Evolutionary conservation across 495 filamentous ascomycete genomes (phyloP).

Genomic region (Immersiella caudata): DNA sequence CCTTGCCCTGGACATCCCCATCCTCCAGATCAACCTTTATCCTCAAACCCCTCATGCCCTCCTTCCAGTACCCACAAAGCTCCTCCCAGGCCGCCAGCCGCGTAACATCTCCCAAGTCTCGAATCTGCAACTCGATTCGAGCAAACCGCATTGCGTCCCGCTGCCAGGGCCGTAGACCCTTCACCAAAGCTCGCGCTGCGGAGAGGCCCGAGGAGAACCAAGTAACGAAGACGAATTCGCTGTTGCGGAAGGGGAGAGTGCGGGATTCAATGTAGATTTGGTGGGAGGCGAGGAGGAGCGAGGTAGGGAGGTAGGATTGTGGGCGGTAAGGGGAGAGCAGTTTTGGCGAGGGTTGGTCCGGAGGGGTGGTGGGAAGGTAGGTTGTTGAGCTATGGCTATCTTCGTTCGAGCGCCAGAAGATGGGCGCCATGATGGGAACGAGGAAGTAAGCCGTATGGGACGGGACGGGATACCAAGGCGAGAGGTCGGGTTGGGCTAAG

Average conservation of each 20-base stretch:
- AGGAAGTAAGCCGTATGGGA: conserved; percentile 33
- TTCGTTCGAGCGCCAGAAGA: not conserved
- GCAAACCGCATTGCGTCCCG: conserved; percentile 37
- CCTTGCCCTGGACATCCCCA: not conserved
- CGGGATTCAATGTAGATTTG: conserved; percentile 41
- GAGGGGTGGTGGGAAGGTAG: not conserved
- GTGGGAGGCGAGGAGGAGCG: conserved; percentile 34
- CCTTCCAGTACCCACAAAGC: conserved; percentile 35
- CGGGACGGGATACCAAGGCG: conserved; percentile 37
- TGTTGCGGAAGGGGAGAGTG: conserved; percentile 37
- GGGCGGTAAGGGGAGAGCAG: conserved; percentile 39
- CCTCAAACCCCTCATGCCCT: conserved; percentile 20
- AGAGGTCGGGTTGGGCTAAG: conserved; percentile 50
- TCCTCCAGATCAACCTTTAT: conserved; percentile 22
- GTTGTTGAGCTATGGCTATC: not conserved
- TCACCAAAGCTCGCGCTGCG: conserved; percentile 33
- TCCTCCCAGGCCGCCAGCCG: conserved; percentile 34
- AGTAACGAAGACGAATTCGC: conserved; percentile 44
- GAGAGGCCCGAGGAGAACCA: conserved; percentile 41
- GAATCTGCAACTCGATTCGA: conserved; percentile 32
- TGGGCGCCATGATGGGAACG: conserved; percentile 20
- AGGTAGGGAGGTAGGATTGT: conserved; percentile 34
- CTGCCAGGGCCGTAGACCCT: conserved; percentile 37
- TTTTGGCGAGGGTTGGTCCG: too few species aligned
- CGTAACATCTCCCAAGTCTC: conserved; percentile 23